Percentiles rank a stretch among this genome's conserved stretches.
Conservation (phyloP, 2,329 filamentous ascomycete species). For the Stachybotrys echinatus region DNA sequence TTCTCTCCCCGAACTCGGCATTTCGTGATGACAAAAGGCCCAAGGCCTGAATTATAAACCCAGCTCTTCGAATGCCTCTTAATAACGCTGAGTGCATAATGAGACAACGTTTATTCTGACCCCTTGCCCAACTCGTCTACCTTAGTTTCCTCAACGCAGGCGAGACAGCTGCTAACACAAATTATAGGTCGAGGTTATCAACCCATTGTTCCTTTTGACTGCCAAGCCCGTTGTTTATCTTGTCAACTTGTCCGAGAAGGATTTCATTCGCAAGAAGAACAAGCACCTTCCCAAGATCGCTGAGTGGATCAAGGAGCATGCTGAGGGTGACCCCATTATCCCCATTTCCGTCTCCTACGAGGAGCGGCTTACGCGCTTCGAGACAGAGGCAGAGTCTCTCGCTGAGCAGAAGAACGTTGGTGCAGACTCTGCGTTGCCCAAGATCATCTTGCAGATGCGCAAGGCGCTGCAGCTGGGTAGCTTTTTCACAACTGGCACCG, state of each 20-base stretch:
- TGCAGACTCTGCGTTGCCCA: slow-evolving; percentile 83
- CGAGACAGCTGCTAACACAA: slow-evolving; percentile 15
- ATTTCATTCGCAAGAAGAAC: slow-evolving; percentile 99
- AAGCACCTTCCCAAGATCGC: slow-evolving; percentile 93
- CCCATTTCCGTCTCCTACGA: slow-evolving; percentile 91
- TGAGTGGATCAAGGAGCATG: slow-evolving; percentile 92
- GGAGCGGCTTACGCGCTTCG: slow-evolving; percentile 80
- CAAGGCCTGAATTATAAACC: slow-evolving; percentile 90
- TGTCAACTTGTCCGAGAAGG: slow-evolving; percentile 93
- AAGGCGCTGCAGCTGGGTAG: slow-evolving; percentile 83
- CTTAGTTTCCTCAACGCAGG: background rate
- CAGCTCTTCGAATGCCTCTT: slow-evolving; percentile 98
- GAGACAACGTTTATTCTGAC: slow-evolving; percentile 82
- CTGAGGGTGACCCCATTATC: slow-evolving; percentile 81
- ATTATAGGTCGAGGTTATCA: slow-evolving; percentile 92
- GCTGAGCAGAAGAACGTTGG: slow-evolving; percentile 88
- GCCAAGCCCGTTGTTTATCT: slow-evolving; percentile 97
- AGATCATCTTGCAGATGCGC: slow-evolving; percentile 90
- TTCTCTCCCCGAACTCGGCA: slow-evolving; percentile 10
- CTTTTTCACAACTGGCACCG: slow-evolving; percentile 95
- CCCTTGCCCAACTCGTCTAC: slow-evolving; percentile 4
- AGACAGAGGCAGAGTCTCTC: slow-evolving; percentile 67
- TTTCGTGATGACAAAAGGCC: slow-evolving; percentile 98
- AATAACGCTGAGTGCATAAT: slow-evolving; percentile 72
- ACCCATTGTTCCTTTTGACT: slow-evolving; percentile 88